These are phyloP conservation scores for Barnettozyma hawaiiensis DNA, from an alignment of 1,139 yeast genomes.

Conservation along the genomic window DNA sequence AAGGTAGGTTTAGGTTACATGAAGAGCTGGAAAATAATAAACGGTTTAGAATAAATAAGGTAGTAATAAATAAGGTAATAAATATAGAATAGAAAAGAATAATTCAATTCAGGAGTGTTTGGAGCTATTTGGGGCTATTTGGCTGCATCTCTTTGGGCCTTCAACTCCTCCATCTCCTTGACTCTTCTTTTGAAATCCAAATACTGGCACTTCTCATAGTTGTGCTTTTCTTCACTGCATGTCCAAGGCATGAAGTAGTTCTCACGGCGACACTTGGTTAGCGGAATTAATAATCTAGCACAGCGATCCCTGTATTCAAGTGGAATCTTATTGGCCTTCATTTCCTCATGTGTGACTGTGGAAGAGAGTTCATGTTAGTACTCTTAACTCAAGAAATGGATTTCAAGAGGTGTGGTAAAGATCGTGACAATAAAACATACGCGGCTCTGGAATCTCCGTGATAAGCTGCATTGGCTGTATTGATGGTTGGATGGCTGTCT, in stretches of 20 bases:
- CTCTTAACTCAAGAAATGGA: not conserved
- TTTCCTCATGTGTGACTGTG: slow-evolving; percentile 73
- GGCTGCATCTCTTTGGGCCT: slow-evolving; percentile 11
- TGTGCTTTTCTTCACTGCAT: slow-evolving; percentile 76
- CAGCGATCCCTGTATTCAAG: slow-evolving; percentile 83
- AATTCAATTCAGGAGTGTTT: slow-evolving; percentile 1
- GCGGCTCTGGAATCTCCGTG: slow-evolving; percentile 12
- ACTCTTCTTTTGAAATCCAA: slow-evolving; percentile 80
- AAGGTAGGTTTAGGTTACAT: too few species aligned
- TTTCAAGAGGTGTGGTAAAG: not conserved
- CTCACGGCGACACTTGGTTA: slow-evolving; percentile 53
- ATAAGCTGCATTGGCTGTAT: slow-evolving; percentile 5
- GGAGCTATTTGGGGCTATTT: not conserved
- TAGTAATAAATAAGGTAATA: slow-evolving; percentile 1
- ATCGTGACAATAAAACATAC: slow-evolving; percentile 4
- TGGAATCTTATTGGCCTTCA: slow-evolving; percentile 77
- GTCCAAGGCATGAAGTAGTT: slow-evolving; percentile 57
- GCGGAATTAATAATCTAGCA: slow-evolving; percentile 67
- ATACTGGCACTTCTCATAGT: slow-evolving; percentile 83
- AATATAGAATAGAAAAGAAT: not conserved
- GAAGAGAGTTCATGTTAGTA: not conserved
- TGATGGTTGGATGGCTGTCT: not conserved
- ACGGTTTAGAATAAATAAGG: slow-evolving; percentile 4
- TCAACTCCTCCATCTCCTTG: slow-evolving; percentile 58
- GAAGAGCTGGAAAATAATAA: too few species aligned